A percentile compares a stretch with the other conserved stretches of the same genome.
Conservation (phyloP, 2,329 filamentous ascomycete genomes). For the Monosporascus sp. region DNA sequence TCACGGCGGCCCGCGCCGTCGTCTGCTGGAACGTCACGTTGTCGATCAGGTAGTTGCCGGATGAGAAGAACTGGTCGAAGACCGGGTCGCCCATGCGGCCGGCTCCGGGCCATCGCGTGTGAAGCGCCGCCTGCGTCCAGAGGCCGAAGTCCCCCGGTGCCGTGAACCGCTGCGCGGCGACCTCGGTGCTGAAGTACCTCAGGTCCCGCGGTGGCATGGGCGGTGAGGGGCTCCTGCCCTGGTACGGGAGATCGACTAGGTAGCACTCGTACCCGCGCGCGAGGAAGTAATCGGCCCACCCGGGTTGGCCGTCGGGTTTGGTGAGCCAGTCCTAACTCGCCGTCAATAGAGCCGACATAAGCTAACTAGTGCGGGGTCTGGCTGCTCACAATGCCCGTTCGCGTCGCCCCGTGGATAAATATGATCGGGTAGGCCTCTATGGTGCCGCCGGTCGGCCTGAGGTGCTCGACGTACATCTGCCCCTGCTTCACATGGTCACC, state of each 20-base stretch:
- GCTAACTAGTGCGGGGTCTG: background rate
- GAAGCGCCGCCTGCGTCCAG: slow-evolving; percentile 35
- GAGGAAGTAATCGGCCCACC: slow-evolving; percentile 45
- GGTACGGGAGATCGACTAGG: slow-evolving; percentile 40
- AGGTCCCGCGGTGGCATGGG: slow-evolving; percentile 23
- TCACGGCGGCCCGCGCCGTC: slow-evolving; percentile 33
- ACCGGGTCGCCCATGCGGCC: slow-evolving; percentile 33
- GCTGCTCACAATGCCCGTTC: slow-evolving; percentile 33
- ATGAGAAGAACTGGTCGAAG: slow-evolving; percentile 37
- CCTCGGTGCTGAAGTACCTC: slow-evolving; percentile 27
- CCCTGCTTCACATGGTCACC: slow-evolving; percentile 26
- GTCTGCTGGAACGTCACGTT: slow-evolving; percentile 30
- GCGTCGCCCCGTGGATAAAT: slow-evolving; percentile 37
- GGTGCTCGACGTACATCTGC: slow-evolving; percentile 51
- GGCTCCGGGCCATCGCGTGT: slow-evolving; percentile 39
- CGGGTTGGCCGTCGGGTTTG: slow-evolving; percentile 40
- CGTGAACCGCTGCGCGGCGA: slow-evolving; percentile 34
- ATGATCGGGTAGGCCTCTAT: slow-evolving; percentile 30
- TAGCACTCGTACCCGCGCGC: slow-evolving; percentile 41
- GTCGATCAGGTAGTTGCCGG: slow-evolving; percentile 32
- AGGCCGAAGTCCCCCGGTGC: slow-evolving; percentile 26
- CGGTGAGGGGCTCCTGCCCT: slow-evolving; percentile 39
- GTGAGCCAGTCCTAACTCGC: slow-evolving; percentile 36
- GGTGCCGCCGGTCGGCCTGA: slow-evolving; percentile 28
- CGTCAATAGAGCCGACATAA: slow-evolving; percentile 2